Evolutionary conservation across 345 rosid species (phyloP), one percentile per base, ranked within the genome.

Genomic region (Microcos paniculata): DNA sequence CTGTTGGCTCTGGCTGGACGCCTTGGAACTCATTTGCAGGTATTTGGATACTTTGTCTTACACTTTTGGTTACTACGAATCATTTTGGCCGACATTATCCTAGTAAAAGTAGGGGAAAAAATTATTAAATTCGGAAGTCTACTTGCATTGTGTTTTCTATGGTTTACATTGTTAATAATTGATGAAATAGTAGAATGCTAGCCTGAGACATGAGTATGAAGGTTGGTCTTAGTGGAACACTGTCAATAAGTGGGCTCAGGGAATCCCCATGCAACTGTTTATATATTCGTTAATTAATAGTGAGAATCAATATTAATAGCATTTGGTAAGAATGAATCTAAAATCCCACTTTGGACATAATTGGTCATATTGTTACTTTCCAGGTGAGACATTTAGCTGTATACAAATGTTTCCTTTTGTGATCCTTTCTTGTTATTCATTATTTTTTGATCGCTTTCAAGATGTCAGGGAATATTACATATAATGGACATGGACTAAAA

Each of bases 1-100:
- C 90, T 96, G 72, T 80, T 93, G 88, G 96, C 96, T 68, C 92
- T 96, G 59, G 99, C 99, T 70, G 99, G 98, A 70, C 94, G 98
- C 23, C 94, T 93, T 51, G 88, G 87, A 55, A 58, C 62, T 62
- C 80, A 83, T 81, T 87, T 96, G 85, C 91, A 89, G 97, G 99
- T 94, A 82, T 21, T 52, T 6, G 40, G 71, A 68, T 70, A n/a
- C 31, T 33, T 51, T 69, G 18, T 49, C 19, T 31, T 40, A 35
- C 8, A 70, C 23, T 23, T 48, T 40, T 48, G 4, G 56, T 68
- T 28, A 46, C 9, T 49, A 16, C 15, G 56, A 48, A 48, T 48
- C 28, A 49, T 45, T 71, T 68, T 56, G 48, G 31, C 35, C 51
- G 6, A 7, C 35, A 14, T 4, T 55, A 12, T 51, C 63, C 67